Base-by-base conservation (phyloP, 163 green algal species). In the Volvox carteri region DNA sequence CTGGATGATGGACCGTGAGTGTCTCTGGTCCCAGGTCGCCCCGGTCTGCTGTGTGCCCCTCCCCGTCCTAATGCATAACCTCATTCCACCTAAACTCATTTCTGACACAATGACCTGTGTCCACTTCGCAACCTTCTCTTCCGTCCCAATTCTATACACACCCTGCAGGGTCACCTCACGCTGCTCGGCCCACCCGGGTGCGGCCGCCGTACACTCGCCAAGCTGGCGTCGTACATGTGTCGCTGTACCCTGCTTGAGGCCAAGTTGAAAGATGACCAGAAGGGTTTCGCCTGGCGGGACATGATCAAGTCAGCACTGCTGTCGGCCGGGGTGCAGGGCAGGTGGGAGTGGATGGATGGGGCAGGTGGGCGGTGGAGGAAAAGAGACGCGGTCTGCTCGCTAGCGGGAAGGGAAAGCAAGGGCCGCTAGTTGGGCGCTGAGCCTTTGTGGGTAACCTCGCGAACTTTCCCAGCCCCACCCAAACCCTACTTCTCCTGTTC, bases 251-350 rank as follows among this genome's bases (percentile, higher is more conserved):
- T 86, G 37, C 80, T 91, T 48, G 90, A 93, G 75, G 80, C 90
- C 42, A 91, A 91, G 58, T 86, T 93, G 7, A 91, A 93, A 65
- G 90, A 93, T 41, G 79, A 62, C 16, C 85, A 91, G 73, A 86
- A 85, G 52, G 90, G 90, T 58, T 89, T 93, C 35, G 67, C 67
- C 4, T 93, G 90, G 90, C 44, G 73, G 4, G 90, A 93, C 67
- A 80, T 86, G 73, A n/a, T 93, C 28, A 91, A 91, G 62, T 41
- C 46, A 9, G 80, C 86, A 37, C 86, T 93, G 73, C 60, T 85
- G 39, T 52, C 60, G 1, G 79, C 90, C 37, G 90, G 90, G n/a
- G 90, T 93, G 41, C 85, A 88, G 78, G 90, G 90, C 73, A 91
- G 90, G 90, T 93, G 79, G 23, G 52, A n/a, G n/a, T 4, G 62